Percentiles rank a stretch among this genome's conserved stretches.
Conservation (phyloP, 1,139 yeast species). For the Spencermartinsiella ligniputridi region DNA sequence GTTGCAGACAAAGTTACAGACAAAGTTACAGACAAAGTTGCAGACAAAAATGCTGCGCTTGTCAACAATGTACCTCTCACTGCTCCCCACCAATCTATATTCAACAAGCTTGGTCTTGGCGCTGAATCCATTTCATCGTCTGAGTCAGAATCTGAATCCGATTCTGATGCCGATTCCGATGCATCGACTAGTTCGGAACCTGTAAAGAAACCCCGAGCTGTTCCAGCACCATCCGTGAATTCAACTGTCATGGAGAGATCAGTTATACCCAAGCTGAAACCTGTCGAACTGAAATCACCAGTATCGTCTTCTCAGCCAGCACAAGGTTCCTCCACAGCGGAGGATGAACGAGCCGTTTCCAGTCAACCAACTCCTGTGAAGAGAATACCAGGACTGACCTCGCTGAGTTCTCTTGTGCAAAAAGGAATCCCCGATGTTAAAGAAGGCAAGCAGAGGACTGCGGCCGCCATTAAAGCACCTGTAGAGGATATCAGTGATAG, state of each 20-base stretch:
- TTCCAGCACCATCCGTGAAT: slow-evolving; percentile 15
- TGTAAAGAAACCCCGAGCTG: slow-evolving; percentile 18
- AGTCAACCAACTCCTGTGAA: slow-evolving; percentile 3
- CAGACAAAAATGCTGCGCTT: not conserved
- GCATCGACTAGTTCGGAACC: slow-evolving; percentile 20
- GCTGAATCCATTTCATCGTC: not conserved
- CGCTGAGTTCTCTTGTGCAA: slow-evolving; percentile 11
- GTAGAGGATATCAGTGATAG: slow-evolving; percentile 45
- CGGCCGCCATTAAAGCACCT: slow-evolving; percentile 19
- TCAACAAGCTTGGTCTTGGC: slow-evolving; percentile 2
- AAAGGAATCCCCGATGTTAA: slow-evolving; percentile 13
- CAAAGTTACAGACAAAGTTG: slow-evolving; percentile 1
- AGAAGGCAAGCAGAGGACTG: slow-evolving; percentile 7
- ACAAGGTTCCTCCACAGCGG: not conserved
- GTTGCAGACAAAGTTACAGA: too few species aligned
- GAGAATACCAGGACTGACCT: slow-evolving; percentile 7
- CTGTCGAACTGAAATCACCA: not conserved
- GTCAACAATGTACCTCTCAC: too few species aligned
- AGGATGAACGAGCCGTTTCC: slow-evolving; percentile 2
- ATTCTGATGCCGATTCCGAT: slow-evolving; percentile 17
- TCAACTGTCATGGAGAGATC: slow-evolving; percentile 2
- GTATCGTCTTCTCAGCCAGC: slow-evolving; percentile 2
- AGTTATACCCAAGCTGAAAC: not conserved
- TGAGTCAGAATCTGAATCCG: not conserved
- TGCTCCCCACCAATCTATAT: not conserved